Base-by-base conservation (phyloP, 768 basidiomycete genomes). In the Suillus hirtellus region DNA sequence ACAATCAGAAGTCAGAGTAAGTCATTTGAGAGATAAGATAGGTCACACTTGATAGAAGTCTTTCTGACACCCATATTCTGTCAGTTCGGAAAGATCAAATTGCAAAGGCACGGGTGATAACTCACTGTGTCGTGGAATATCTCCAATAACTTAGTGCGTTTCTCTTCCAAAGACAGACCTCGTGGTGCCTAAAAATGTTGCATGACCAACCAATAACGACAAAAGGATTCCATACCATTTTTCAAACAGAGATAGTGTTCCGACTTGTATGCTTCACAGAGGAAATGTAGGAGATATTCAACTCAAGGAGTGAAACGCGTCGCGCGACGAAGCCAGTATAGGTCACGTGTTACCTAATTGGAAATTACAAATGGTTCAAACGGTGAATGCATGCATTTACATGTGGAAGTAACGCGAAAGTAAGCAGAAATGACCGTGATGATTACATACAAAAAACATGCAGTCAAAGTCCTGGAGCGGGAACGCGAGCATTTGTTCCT, bases 121-220 rank as follows among this genome's bases (percentile, higher is more conserved):
- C 60, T 64, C 70, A 93, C 94, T 17, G 89, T 89, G 75, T 98
- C 95, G 69, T 95, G 94, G 70, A 98, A 96, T 67, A 98, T 93
- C 76, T 96, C 95, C 21, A 96, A 76, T 61, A 98, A 75, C 73
- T 91, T 94, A 64, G 88, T 81, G 70, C 92, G 89, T 77, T 98
- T 97, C 75, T 97, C 95, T 69, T 96, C 93, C 7, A 83, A 85
- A 27, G 93, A 95, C 42, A 98, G 80, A 69, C 95, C 95, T 77
- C 92, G 82, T 38, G 90, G 89, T 61, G 90, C 89, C 90, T 89
- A 50, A 27, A 46, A 46, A 50, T n/a, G 40, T 17, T 72, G 10
- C 59, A 40, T 63, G 8, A 60, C 24, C 21, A 11, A 31, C 11
- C 40, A 42, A 58, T 8, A 6, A 58, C 5, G 17, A 17, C 19